Evolutionary conservation across 1,139 yeast genomes (phyloP).

Genomic region (Yamadazyma diospyri): DNA sequence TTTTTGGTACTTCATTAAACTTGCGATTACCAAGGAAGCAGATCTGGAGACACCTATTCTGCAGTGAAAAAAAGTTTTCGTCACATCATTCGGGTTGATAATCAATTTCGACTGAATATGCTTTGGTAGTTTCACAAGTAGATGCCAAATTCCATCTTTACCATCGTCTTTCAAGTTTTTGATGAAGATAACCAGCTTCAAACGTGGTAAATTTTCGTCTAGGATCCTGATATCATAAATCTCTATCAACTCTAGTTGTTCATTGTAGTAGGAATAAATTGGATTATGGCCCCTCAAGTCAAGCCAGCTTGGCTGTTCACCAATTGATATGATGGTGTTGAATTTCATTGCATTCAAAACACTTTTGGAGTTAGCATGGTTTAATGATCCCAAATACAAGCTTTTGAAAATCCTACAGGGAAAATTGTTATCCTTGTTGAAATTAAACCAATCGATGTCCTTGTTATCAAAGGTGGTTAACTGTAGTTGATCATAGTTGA

Average conservation of each 20-base stretch:
- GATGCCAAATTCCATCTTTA: constrained; percentile 31
- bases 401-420: constrained; percentile 31
- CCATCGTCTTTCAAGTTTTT: constrained; percentile 42
- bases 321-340: constrained; percentile 31
- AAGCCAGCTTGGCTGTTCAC: constrained; percentile 38
- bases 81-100: constrained; percentile 19
- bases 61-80: constrained; percentile 75
- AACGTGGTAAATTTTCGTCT: constrained; percentile 17
- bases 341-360: constrained; percentile 24
- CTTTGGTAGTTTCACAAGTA: constrained; percentile 30
- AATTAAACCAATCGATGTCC: constrained; percentile 34
- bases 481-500: constrained; percentile 12
- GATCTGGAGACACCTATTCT: constrained; percentile 90
- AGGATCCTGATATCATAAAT: constrained; percentile 27
- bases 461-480: constrained; percentile 2
- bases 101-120: constrained; percentile 29
- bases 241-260: constrained; percentile 17
- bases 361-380: constrained; percentile 34
- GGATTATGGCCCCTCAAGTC: constrained; percentile 20
- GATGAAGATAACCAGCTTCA: constrained; percentile 29
- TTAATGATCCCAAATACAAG: constrained; percentile 33
- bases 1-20: constrained; percentile 70
- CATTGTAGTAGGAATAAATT: constrained; percentile 23
- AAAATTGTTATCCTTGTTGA: constrained; percentile 32
- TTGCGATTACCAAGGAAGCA: constrained; percentile 88